Evolutionary conservation across 2,329 filamentous ascomycete genomes (phyloP).

Genomic region (Pseudomassariella vexata): DNA sequence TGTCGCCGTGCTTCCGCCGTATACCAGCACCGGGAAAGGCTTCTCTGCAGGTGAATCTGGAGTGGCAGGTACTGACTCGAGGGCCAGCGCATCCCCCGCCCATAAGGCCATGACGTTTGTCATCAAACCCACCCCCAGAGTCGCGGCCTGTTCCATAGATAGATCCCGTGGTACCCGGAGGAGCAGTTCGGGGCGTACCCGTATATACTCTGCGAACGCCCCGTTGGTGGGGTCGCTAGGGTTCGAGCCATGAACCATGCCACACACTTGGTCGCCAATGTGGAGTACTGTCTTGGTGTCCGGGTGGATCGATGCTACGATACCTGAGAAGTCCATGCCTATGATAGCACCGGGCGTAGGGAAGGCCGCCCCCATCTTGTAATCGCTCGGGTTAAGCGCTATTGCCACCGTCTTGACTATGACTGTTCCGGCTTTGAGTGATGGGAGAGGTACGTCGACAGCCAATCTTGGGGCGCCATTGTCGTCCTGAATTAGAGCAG

Average conservation of each 20-base stretch:
- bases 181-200: not conserved
- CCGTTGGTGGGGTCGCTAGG: not conserved
- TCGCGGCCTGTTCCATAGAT: slow-evolving; percentile 1
- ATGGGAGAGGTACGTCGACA: no score
- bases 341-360: slow-evolving; percentile 30
- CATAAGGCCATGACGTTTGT: no score
- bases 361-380: slow-evolving; percentile 38
- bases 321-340: slow-evolving; percentile 48
- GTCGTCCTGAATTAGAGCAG: no score
- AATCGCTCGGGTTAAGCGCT: slow-evolving; percentile 52
- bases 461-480: no score
- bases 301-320: no score
- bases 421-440: no score
- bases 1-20: slow-evolving; percentile 1
- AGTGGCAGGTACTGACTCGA: not conserved
- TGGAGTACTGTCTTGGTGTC: no score
- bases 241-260: slow-evolving; percentile 5
- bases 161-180: slow-evolving; percentile 4
- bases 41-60: not conserved
- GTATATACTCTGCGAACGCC: slow-evolving; percentile 3
- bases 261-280: slow-evolving; percentile 5
- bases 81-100: not conserved
- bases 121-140: not conserved
- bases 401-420: slow-evolving; percentile 31
- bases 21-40: slow-evolving; percentile 2